Base-by-base conservation (phyloP, 2,329 filamentous ascomycete species). In the Zopfia rhizophila region DNA sequence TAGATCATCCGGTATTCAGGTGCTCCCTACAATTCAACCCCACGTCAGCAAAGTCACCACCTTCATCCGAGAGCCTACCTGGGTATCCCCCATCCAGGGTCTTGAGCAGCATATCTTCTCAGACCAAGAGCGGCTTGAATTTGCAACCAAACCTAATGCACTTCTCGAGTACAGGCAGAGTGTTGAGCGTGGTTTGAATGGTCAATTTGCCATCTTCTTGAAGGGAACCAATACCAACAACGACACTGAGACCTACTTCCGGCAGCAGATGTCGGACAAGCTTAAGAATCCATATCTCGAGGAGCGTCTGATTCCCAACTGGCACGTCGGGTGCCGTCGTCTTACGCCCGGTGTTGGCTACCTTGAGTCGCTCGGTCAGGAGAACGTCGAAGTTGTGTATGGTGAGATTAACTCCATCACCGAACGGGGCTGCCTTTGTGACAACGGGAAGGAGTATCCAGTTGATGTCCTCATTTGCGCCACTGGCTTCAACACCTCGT, bases 1-100 rank as follows among this genome's bases (percentile, higher is more conserved):
- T 33, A 82, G 82, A 2, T 80, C 79, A 29, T 80, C 78, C 5
- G 82, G 77, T 1, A 75, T 81, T 3, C 82, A 84, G 58, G 73
- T 84, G 4, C 72, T 81, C 2, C 76, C 78, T 2, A 68, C 66
- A 5, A 77, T 81, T 30, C 75, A 78, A 55, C 66, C 72, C 1
- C 58, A 69, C 22, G 75, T 74, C 33, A 61, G 70, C 6, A 73
- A 77, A 27, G 68, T 79, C 5, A 77, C 72, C 2, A 78, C 76
- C 8, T 81, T 81, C 48, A 77, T 82, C 37, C 73, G 79, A 6
- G 74, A 78, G 11, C 75, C 76, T 1, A 76, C 77, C 0, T 82
- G 78, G 78, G 73, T 82, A 2, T 75, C 76, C 3, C 77, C 78
- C 2, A 63, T 70, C 2, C 63, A 69, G 53, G 69, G 74, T n/a